Conservation (phyloP, 2,329 filamentous ascomycete genomes). For the Colletotrichum zoysiae region DNA sequence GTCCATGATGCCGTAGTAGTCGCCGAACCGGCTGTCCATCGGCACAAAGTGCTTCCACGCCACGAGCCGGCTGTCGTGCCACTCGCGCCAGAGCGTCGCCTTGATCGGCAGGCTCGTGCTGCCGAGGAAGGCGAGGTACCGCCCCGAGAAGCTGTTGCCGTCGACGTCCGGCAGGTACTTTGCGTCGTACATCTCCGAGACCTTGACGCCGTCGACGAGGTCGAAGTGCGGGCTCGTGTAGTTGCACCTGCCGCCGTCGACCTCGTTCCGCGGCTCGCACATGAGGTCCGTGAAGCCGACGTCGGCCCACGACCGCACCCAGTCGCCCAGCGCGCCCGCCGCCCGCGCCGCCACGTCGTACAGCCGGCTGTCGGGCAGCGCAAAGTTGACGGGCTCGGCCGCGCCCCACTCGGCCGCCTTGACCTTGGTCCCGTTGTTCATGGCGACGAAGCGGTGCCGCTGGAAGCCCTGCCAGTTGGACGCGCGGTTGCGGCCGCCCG, state of each 20-base stretch:
- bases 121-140: conserved; percentile 76
- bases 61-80: conserved; percentile 81
- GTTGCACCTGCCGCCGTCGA: conserved; percentile 56
- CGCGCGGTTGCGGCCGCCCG: conserved; percentile 70
- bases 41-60: conserved; percentile 87
- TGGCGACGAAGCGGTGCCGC: conserved; percentile 79
- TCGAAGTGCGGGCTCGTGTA: conserved; percentile 64
- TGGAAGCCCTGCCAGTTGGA: conserved; percentile 80
- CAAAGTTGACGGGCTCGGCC: conserved; percentile 65
- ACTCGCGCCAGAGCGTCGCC: conserved; percentile 82
- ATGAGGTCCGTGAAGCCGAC: conserved; percentile 67
- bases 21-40: conserved; percentile 79
- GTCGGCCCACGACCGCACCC: conserved; percentile 64
- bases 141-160: conserved; percentile 78
- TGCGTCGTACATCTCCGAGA: conserved; percentile 67
- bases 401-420: conserved; percentile 59
- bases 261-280: conserved; percentile 55
- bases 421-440: conserved; percentile 76
- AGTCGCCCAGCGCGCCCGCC: conserved; percentile 60
- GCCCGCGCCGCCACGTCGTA: conserved; percentile 63
- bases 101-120: conserved; percentile 81
- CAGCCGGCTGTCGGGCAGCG: conserved; percentile 58
- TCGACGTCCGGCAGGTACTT: conserved; percentile 85
- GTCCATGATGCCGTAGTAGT: conserved; percentile 79
- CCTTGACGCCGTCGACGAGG: conserved; percentile 53